Evolutionary conservation across 192 early-diverging fungal species (phyloP), one percentile per base, ranked within the genome.

Genomic region (Phycomyces blakesleeanus): DNA sequence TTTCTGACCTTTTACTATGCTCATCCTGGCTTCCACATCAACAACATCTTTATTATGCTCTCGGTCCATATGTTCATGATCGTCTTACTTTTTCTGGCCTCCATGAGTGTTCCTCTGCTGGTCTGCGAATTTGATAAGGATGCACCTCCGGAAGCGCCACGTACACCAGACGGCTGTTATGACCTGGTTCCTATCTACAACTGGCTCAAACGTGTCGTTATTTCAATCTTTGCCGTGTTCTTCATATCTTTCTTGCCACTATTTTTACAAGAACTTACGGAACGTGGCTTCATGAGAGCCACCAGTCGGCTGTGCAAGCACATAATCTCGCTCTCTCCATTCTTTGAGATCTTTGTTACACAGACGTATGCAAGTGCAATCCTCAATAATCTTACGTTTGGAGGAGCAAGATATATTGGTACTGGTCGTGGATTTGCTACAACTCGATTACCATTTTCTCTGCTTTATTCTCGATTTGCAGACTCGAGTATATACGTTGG

Each of bases 1-100:
- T 90, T 92, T 75, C 73, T 94, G 73, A 94, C 92, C 7, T 93
- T 94, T 70, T 94, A 85, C 73, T 94, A 90, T 70, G 90, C 91
- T 16, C 91, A 95, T 68, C 89, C 93, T 29, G 92, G 91, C 15
- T 94, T 92, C 80, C 92, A 94, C 69, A 79, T 94, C 70, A 94
- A 93, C 81, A 92, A 94, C 73, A 86, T 94, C 37, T 89, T 93
- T 67, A 92, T 92, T 62, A 89, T 91, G 85, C 79, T 89, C 47
- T 80, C 92, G 4, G 78, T 94, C 38, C 89, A 91, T 63, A 78
- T 94, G 34, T 92, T 93, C 68, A 81, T 94, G 79, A 75, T 89
- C 68, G 85, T 85, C 21, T 83, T 93, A 56, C 78, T 94, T 72
- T 86, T 89, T 64, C 79, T 93, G 42, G 88, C 81, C 12, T 71